phyloP scores from a whole-genome alignment of 2,329 filamentous ascomycete genomes.

The Fusarium sp. region DNA sequence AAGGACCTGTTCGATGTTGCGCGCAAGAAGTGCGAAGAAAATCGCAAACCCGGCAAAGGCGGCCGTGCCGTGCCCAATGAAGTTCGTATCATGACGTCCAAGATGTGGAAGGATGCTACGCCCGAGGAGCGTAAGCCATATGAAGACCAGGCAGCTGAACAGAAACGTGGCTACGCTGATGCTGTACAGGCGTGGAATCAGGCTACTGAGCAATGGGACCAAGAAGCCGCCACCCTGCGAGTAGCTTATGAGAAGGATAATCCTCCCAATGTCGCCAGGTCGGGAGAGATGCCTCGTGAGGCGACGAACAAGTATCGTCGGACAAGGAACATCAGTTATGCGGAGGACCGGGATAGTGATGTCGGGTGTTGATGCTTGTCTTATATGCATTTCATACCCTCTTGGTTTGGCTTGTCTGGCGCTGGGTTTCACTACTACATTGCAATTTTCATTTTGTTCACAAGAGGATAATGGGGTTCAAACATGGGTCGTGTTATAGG shows the following conservation, averaged over 20 bases:
- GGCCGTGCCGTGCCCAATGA: slow-evolving; percentile 79
- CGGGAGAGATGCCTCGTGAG: slow-evolving; percentile 44
- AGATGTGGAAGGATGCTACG: slow-evolving; percentile 88
- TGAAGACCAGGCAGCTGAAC: slow-evolving; percentile 78
- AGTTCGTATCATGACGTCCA: slow-evolving; percentile 86
- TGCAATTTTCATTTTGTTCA: slow-evolving; percentile 7
- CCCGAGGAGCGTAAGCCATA: slow-evolving; percentile 83
- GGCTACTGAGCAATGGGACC: slow-evolving; percentile 80
- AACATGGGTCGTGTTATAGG: slow-evolving; percentile 12
- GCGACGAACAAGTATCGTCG: slow-evolving; percentile 55
- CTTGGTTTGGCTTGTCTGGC: slow-evolving; percentile 19
- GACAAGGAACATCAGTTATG: slow-evolving; percentile 57
- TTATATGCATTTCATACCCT: slow-evolving; percentile 23
- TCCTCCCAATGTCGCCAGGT: slow-evolving; percentile 54
- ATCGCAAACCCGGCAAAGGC: slow-evolving; percentile 73
- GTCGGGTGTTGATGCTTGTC: slow-evolving; percentile 38
- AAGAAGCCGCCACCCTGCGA: slow-evolving; percentile 70
- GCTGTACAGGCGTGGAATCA: slow-evolving; percentile 73
- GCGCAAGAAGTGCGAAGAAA: slow-evolving; percentile 73
- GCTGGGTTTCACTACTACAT: slow-evolving; percentile 17
- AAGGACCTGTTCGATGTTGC: slow-evolving; percentile 80
- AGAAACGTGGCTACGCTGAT: slow-evolving; percentile 76
- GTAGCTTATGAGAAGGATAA: slow-evolving; percentile 68
- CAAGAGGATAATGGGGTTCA: slow-evolving; percentile 1
- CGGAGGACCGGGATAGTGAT: slow-evolving; percentile 54